Conservation (phyloP, 2,329 filamentous ascomycete species). For the Plenodomus tracheiphilus region DNA sequence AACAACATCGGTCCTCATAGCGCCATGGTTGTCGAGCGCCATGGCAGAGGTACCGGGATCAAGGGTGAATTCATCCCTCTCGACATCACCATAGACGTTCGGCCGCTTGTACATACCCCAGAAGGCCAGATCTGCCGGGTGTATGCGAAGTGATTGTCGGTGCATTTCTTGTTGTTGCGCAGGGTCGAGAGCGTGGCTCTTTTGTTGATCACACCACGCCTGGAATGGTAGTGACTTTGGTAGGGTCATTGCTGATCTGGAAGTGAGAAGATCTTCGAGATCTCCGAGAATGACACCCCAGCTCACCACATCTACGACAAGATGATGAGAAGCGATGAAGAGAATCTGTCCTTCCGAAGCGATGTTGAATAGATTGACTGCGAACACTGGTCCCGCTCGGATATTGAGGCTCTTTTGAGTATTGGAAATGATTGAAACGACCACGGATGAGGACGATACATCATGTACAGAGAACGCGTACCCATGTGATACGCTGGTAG, state of each 20-base stretch:
- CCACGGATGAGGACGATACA: conserved; percentile 6
- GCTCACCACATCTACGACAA: conserved; percentile 39
- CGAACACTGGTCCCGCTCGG: conserved; percentile 33
- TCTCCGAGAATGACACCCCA: conserved; percentile 40
- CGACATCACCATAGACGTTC: conserved; percentile 37
- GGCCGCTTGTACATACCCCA: conserved; percentile 34
- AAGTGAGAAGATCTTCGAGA: conserved; percentile 34
- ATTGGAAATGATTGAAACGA: conserved; percentile 18
- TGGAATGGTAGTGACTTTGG: conserved; percentile 35
- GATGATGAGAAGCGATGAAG: conserved; percentile 38
- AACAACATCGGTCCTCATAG: conserved; percentile 56
- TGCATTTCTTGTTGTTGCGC: conserved; percentile 10
- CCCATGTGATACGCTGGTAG: conserved; percentile 7
- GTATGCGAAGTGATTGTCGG: conserved; percentile 13
- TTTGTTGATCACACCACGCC: conserved; percentile 33
- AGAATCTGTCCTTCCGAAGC: conserved; percentile 23
- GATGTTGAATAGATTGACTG: conserved; percentile 26
- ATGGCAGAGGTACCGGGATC: conserved; percentile 21
- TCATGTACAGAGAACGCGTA: conserved; percentile 27
- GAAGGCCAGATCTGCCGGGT: conserved; percentile 29
- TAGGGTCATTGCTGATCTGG: conserved; percentile 10
- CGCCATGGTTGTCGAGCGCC: conserved; percentile 39
- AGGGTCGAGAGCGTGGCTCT: conserved; percentile 16
- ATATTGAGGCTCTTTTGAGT: conserved; percentile 37
- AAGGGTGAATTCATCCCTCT: conserved; percentile 32